A percentile compares a stretch with the other conserved stretches of the same genome.
These are phyloP conservation scores for Metroxylon sagu DNA, from an alignment of 176 grass and related monocot genomes.

Conservation along the genomic window DNA sequence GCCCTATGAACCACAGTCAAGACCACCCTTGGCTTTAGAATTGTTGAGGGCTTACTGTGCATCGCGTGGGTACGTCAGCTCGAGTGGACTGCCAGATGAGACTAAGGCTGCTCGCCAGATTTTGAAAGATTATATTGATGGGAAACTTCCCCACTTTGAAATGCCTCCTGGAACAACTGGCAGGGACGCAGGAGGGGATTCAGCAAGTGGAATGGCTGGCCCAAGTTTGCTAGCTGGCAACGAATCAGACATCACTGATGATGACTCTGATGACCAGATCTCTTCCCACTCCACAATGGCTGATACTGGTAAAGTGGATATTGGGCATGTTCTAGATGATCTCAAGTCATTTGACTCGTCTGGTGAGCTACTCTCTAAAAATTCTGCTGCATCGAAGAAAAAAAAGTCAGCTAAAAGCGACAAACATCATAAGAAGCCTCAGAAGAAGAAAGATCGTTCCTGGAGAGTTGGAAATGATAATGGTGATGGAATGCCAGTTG, in stretches of 20 bases:
- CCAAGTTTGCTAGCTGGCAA: conserved; percentile 9
- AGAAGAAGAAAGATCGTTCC: conserved; percentile 65
- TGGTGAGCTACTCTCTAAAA: conserved; percentile 3
- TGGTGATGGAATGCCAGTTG: conserved; percentile 36
- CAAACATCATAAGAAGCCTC: conserved; percentile 56
- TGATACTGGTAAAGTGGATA: conserved; percentile 16
- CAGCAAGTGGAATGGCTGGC: neutral
- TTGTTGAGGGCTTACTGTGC: conserved; percentile 60
- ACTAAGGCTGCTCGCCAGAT: conserved; percentile 74
- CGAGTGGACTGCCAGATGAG: conserved; percentile 71
- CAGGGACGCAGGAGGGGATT: neutral
- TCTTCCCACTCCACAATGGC: neutral
- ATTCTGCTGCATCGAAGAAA: conserved; percentile 16
- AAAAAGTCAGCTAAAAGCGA: conserved; percentile 28
- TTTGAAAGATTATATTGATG: conserved; percentile 90
- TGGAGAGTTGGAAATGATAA: conserved; percentile 50
- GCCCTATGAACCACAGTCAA: conserved; percentile 49
- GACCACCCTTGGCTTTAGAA: conserved; percentile 53
- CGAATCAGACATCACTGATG: neutral
- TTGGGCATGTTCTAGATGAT: conserved; percentile 36
- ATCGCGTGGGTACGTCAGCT: conserved; percentile 69
- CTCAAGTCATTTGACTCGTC: conserved; percentile 52
- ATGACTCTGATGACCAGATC: neutral
- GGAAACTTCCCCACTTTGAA: conserved; percentile 81
- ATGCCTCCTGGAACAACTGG: conserved; percentile 40